Conservation (phyloP, 1,139 yeast genomes). For the Candida sojae region DNA sequence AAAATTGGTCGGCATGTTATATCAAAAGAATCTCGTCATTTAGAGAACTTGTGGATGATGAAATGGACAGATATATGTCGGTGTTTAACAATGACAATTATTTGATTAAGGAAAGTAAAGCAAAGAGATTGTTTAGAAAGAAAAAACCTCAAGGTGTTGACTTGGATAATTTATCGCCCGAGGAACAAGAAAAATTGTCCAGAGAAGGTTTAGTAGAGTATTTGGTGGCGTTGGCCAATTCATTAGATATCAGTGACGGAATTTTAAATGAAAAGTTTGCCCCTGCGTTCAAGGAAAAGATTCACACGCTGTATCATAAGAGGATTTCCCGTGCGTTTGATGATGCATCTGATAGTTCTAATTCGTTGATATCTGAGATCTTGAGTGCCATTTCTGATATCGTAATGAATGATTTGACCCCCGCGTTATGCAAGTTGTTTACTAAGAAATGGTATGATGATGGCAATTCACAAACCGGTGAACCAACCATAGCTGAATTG, state of each 20-base stretch:
- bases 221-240: conserved; percentile 77
- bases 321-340: conserved; percentile 60
- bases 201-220: conserved; percentile 83
- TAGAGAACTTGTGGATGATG: conserved; percentile 56
- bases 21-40: conserved; percentile 63
- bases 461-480: conserved; percentile 36
- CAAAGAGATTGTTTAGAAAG: conserved; percentile 49
- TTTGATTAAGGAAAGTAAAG: conserved; percentile 38
- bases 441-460: conserved; percentile 49
- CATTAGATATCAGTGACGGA: conserved; percentile 84
- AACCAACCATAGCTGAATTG: conserved; percentile 45
- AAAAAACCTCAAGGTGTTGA: conserved; percentile 22
- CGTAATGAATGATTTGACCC: conserved; percentile 66
- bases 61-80: conserved; percentile 50
- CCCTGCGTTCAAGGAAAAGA: conserved; percentile 63
- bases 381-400: conserved; percentile 64
- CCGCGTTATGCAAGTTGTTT: conserved; percentile 43
- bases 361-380: conserved; percentile 72
- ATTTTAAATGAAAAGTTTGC: conserved; percentile 76
- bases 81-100: conserved; percentile 43
- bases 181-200: conserved; percentile 53
- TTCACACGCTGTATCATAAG: conserved; percentile 62
- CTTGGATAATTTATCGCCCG: conserved; percentile 46
- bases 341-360: conserved; percentile 71
- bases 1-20: conserved; percentile 67